A percentile compares a stretch with the other conserved stretches of the same genome.
Conservation (phyloP, 1,284 basidiomycete species). For the Leccinum laetum region DNA sequence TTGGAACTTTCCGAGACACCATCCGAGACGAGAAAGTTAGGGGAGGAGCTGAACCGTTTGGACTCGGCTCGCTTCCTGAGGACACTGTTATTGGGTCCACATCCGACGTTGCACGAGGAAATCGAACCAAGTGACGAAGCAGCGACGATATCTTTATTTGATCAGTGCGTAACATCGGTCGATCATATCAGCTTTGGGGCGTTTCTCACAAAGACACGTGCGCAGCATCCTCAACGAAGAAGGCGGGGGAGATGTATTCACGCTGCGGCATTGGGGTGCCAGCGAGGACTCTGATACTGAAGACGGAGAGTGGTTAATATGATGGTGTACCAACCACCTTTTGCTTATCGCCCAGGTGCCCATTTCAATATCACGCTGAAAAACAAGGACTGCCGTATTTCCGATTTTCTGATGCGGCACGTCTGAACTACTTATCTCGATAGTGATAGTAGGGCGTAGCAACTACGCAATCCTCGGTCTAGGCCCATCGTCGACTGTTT, state of each 20-base stretch:
- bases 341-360: not conserved
- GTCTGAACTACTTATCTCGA: not conserved
- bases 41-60: slow-evolving; percentile 27
- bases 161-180: slow-evolving; percentile 40
- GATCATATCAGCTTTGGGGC: slow-evolving; percentile 8
- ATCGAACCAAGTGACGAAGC: slow-evolving; percentile 38
- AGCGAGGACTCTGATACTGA: slow-evolving; percentile 28
- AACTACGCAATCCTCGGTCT: not conserved
- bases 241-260: slow-evolving; percentile 50
- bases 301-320: slow-evolving; percentile 26
- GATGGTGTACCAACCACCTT: slow-evolving; percentile 9
- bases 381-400: not conserved
- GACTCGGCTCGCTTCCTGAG: slow-evolving; percentile 38
- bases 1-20: slow-evolving; percentile 43
- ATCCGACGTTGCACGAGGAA: slow-evolving; percentile 28
- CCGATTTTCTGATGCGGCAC: not conserved
- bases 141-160: slow-evolving; percentile 46
- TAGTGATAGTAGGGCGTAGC: not conserved
- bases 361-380: not conserved
- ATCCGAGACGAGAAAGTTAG: slow-evolving; percentile 45
- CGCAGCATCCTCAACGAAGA: slow-evolving; percentile 49
- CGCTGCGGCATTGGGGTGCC: slow-evolving; percentile 34
- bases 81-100: slow-evolving; percentile 28
- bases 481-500: not conserved
- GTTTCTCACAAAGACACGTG: slow-evolving; percentile 8